Evolutionary conservation across 805 yeast species (phyloP).

Genomic region (Clavispora fructus): DNA sequence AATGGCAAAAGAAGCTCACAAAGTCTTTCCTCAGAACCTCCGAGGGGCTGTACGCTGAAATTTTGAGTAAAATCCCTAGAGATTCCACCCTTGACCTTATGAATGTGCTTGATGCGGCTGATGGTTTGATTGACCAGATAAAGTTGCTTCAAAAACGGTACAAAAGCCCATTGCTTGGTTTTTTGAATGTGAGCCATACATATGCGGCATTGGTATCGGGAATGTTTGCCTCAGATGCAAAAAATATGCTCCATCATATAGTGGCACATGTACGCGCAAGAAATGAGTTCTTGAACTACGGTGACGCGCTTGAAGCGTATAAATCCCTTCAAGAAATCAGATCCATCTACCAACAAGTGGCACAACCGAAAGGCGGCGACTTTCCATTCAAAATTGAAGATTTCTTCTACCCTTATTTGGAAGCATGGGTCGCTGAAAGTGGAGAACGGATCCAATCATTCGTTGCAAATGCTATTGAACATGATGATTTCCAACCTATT

Average conservation of each 20-base stretch:
- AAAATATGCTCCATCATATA: conserved; percentile 46
- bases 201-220: conserved; percentile 46
- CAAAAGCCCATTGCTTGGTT: conserved; percentile 56
- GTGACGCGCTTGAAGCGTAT: conserved; percentile 57
- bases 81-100: conserved; percentile 46
- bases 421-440: conserved; percentile 40
- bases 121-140: conserved; percentile 45
- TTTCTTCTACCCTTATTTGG: conserved; percentile 40
- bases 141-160: conserved; percentile 53
- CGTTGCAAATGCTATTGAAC: conserved; percentile 49
- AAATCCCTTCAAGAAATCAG: conserved; percentile 48
- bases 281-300: conserved; percentile 37
- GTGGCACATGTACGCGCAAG: conserved; percentile 33
- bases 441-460: conserved; percentile 41
- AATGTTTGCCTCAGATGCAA: conserved; percentile 50
- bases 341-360: conserved; percentile 45
- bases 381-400: conserved; percentile 55
- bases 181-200: conserved; percentile 46
- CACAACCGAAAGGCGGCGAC: conserved; percentile 19
- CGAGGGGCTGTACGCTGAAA: conserved; percentile 34
- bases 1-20: conserved; percentile 41
- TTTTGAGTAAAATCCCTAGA: conserved; percentile 50
- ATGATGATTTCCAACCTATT: conserved; percentile 54
- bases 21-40: conserved; percentile 32
- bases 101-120: conserved; percentile 56